These are phyloP conservation scores for Solanum hybrid DNA, from an alignment of 305 asterid species.

Conservation along the genomic window DNA sequence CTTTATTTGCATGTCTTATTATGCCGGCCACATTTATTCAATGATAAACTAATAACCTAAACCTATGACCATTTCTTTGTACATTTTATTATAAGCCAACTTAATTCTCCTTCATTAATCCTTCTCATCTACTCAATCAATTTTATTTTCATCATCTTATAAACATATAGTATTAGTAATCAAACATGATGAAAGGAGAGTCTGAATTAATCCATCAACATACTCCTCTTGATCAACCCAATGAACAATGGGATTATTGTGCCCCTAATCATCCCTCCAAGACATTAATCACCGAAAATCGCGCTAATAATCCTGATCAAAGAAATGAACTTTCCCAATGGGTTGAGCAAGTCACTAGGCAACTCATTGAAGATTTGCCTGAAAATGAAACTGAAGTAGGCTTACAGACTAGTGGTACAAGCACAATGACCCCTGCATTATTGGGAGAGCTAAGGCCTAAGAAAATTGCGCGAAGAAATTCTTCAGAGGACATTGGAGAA, in stretches of 20 bases:
- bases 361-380: conserved; percentile 43
- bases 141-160: neutral
- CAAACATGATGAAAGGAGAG: conserved; percentile 21
- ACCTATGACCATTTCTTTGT: conserved; percentile 7
- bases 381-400: conserved; percentile 12
- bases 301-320: conserved; percentile 2
- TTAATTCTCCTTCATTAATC: conserved; percentile 13
- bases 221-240: conserved; percentile 17
- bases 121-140: neutral
- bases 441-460: conserved; percentile 30
- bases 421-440: conserved; percentile 5
- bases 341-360: conserved; percentile 60
- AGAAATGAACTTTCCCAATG: conserved; percentile 51
- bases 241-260: conserved; percentile 25
- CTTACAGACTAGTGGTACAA: neutral
- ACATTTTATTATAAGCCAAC: neutral
- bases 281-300: neutral
- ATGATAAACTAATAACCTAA: conserved; percentile 4
- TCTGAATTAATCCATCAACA: conserved; percentile 13
- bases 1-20: conserved; percentile 40
- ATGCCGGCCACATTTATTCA: conserved; percentile 56
- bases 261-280: conserved; percentile 2
- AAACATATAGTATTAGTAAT: neutral
- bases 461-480: conserved; percentile 19
- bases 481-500: conserved; percentile 14